Evolutionary conservation across 495 filamentous ascomycete genomes (phyloP).

Genomic region (Xylaria flabelliformis): DNA sequence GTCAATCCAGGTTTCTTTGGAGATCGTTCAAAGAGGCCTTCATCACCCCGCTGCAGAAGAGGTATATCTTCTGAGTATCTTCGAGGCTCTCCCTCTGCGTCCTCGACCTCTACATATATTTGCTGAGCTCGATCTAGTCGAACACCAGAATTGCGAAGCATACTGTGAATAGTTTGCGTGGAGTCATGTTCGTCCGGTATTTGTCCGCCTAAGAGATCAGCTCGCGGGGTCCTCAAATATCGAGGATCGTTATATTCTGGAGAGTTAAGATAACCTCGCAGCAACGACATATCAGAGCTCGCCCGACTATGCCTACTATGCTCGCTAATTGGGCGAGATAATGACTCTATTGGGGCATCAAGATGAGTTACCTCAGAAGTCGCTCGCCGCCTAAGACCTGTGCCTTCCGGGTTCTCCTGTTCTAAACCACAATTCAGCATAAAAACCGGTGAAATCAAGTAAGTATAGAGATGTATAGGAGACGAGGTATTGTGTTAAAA

Average conservation of each 20-base stretch:
- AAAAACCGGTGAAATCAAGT: background rate
- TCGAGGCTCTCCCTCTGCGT: constrained; percentile 61
- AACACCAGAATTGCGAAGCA: constrained; percentile 54
- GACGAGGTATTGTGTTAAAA: background rate
- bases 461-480: background rate
- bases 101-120: constrained; percentile 63
- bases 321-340: constrained; percentile 57
- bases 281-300: constrained; percentile 67
- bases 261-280: constrained; percentile 47
- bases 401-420: constrained; percentile 30
- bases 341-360: constrained; percentile 54
- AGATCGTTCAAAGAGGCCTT: constrained; percentile 53
- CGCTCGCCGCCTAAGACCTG: constrained; percentile 45
- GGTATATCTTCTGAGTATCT: constrained; percentile 66
- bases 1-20: constrained; percentile 66
- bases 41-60: constrained; percentile 62
- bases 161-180: constrained; percentile 49
- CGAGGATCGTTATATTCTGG: constrained; percentile 35
- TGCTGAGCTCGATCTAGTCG: constrained; percentile 52
- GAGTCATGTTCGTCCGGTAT: constrained; percentile 47
- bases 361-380: constrained; percentile 58
- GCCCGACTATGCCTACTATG: constrained; percentile 66
- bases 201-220: constrained; percentile 42
- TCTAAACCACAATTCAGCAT: constrained; percentile 31
- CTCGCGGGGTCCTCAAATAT: constrained; percentile 36